Percentiles rank a stretch among this genome's conserved stretches.
Conservation (phyloP, 2,329 filamentous ascomycete species). For the Nothophoma quercina region DNA sequence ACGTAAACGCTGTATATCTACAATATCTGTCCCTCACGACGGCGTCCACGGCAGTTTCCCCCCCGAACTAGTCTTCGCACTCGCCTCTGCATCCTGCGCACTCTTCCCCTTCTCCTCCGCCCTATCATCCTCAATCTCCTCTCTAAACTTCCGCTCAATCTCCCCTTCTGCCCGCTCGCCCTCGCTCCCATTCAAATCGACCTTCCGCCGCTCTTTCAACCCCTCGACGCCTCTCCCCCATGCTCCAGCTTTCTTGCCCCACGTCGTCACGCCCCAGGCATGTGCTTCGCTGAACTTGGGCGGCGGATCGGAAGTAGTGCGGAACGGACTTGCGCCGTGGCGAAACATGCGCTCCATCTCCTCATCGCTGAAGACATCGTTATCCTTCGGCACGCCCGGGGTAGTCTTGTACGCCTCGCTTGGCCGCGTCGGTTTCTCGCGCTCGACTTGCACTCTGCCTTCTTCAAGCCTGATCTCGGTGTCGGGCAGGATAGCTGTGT, state of each 20-base stretch:
- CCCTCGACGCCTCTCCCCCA: conserved; percentile 62
- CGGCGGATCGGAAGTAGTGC: conserved; percentile 54
- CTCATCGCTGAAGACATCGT: conserved; percentile 16
- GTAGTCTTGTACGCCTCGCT: not conserved
- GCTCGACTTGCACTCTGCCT: not conserved
- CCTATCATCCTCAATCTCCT: not conserved
- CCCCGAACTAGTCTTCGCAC: conserved; percentile 1
- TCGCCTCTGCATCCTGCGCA: not conserved
- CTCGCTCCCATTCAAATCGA: not conserved
- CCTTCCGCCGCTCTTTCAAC: conserved; percentile 45
- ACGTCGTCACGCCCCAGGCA: conserved; percentile 62
- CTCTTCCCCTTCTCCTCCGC: not conserved
- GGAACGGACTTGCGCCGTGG: conserved; percentile 56
- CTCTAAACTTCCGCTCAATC: not conserved
- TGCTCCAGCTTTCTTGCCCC: conserved; percentile 61
- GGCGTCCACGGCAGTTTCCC: conserved; percentile 5
- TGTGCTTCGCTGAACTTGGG: conserved; percentile 62
- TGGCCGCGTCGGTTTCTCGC: not conserved
- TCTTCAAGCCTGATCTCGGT: not conserved
- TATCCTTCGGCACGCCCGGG: conserved; percentile 4
- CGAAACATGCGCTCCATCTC: conserved; percentile 48
- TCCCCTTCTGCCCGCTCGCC: not conserved
- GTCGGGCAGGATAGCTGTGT: conserved; percentile 6
- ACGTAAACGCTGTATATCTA: too few relatives aligned
- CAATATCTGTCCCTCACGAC: not conserved